phyloP scores from a whole-genome alignment of 192 early-diverging fungal species.

The Cetraspora pellucida region DNA sequence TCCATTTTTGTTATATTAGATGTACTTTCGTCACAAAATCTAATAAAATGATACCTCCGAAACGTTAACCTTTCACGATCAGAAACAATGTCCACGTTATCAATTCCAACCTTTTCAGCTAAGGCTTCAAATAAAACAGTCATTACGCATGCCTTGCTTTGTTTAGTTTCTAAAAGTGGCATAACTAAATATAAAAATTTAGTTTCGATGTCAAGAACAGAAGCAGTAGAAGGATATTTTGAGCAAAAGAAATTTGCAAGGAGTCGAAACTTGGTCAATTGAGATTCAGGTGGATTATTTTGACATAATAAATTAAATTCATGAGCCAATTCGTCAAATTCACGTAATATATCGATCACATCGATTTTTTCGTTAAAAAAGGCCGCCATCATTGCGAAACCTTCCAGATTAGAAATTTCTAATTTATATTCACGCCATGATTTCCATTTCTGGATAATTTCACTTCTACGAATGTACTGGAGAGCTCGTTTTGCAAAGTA shows the following conservation, averaged over 20 bases:
- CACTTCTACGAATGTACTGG: slow-evolving; percentile 13
- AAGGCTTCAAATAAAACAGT: slow-evolving; percentile 23
- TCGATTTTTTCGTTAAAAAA: slow-evolving; percentile 31
- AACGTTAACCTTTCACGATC: slow-evolving; percentile 22
- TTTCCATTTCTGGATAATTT: slow-evolving; percentile 25
- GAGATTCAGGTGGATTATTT: slow-evolving; percentile 3
- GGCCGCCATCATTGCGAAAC: slow-evolving; percentile 26
- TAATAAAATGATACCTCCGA: slow-evolving; percentile 23
- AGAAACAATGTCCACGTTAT: slow-evolving; percentile 22
- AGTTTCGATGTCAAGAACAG: slow-evolving; percentile 22
- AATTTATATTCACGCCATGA: slow-evolving; percentile 19
- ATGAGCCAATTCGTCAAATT: slow-evolving; percentile 19
- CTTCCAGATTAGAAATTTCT: slow-evolving; percentile 4
- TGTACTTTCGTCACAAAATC: slow-evolving; percentile 9
- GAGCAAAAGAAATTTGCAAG: slow-evolving; percentile 12
- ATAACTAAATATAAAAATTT: slow-evolving; percentile 24
- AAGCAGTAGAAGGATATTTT: slow-evolving; percentile 22
- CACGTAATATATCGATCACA: background rate
- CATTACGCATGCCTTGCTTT: slow-evolving; percentile 27
- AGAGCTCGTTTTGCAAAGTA: slow-evolving; percentile 33
- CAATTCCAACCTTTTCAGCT: slow-evolving; percentile 12
- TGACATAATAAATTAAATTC: slow-evolving; percentile 19
- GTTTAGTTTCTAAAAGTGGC: slow-evolving; percentile 25
- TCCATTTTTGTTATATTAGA: background rate
- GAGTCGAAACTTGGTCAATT: slow-evolving; percentile 5